Evolutionary conservation across 163 green algal genomes (phyloP).

Genomic region (Coccomyxa subellipsoidea): DNA sequence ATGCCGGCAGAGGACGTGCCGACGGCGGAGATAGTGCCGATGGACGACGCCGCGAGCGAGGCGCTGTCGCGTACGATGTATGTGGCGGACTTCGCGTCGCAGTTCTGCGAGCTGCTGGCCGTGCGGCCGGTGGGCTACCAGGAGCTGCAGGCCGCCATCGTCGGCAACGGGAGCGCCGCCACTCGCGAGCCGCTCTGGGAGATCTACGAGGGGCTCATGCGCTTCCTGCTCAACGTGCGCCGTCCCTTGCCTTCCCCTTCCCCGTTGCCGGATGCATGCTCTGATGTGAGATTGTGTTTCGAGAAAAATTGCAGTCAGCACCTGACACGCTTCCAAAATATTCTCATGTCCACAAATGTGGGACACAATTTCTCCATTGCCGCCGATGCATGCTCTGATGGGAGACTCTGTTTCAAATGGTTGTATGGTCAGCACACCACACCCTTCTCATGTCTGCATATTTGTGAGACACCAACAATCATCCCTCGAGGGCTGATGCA

Average conservation of each 20-base stretch:
- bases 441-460: no score
- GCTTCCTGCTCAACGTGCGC: constrained; percentile 6
- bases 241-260: background rate
- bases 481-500: no score
- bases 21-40: constrained; percentile 14
- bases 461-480: no score
- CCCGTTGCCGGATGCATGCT: no score
- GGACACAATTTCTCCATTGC: no score
- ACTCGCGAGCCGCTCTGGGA: background rate
- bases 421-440: no score
- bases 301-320: no score
- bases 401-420: no score
- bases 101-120: constrained; percentile 33
- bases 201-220: constrained; percentile 7
- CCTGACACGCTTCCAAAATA: no score
- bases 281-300: no score
- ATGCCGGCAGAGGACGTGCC: constrained; percentile 22
- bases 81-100: constrained; percentile 41
- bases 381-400: no score
- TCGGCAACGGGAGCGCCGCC: background rate
- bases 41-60: constrained; percentile 21
- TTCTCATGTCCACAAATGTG: no score
- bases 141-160: background rate
- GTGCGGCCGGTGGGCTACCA: constrained; percentile 20
- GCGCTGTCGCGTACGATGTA: constrained; percentile 25